phyloP scores from a whole-genome alignment of 352 stramenopile genomes.

The Phytophthora citrophthora region DNA sequence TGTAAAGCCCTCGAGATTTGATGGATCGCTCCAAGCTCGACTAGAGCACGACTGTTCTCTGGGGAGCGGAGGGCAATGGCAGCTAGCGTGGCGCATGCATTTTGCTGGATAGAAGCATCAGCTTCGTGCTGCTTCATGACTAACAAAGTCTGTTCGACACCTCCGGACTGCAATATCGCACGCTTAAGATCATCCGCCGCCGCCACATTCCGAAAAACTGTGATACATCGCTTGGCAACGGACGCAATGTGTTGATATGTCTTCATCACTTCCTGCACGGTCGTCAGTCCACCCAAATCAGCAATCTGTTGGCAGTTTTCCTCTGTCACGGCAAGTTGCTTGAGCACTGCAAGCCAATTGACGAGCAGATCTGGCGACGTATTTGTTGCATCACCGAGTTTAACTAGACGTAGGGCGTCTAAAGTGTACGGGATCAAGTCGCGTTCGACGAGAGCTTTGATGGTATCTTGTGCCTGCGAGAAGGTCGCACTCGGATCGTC shows the following conservation, averaged over 20 bases:
- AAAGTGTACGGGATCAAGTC: constrained; percentile 62
- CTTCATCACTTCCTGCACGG: constrained; percentile 65
- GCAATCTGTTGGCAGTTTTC: constrained; percentile 79
- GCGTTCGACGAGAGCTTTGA: constrained; percentile 64
- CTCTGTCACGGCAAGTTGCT: constrained; percentile 80
- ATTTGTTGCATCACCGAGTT: constrained; percentile 6
- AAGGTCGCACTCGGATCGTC: constrained; percentile 72
- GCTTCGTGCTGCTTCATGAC: constrained; percentile 58
- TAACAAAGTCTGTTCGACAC: constrained; percentile 56
- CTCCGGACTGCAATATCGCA: constrained; percentile 61
- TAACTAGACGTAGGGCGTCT: constrained; percentile 36
- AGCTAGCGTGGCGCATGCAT: constrained; percentile 77
- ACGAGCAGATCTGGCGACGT: constrained; percentile 56
- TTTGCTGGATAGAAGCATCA: constrained; percentile 68
- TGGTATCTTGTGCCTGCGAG: constrained; percentile 72
- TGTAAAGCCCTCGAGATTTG: constrained; percentile 68
- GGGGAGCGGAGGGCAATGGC: constrained; percentile 72
- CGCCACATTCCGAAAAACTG: constrained; percentile 75
- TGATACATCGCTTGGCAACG: constrained; percentile 72
- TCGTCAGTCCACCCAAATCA: constrained; percentile 56
- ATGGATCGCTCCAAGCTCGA: constrained; percentile 52
- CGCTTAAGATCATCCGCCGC: constrained; percentile 76
- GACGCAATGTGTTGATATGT: constrained; percentile 51
- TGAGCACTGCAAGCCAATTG: constrained; percentile 73
- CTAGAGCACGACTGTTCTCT: constrained; percentile 62